Percentiles rank a stretch among this genome's conserved stretches.
Evolutionary conservation across 1,284 basidiomycete genomes (phyloP).

Genomic region (Amylostereum chailletii): DNA sequence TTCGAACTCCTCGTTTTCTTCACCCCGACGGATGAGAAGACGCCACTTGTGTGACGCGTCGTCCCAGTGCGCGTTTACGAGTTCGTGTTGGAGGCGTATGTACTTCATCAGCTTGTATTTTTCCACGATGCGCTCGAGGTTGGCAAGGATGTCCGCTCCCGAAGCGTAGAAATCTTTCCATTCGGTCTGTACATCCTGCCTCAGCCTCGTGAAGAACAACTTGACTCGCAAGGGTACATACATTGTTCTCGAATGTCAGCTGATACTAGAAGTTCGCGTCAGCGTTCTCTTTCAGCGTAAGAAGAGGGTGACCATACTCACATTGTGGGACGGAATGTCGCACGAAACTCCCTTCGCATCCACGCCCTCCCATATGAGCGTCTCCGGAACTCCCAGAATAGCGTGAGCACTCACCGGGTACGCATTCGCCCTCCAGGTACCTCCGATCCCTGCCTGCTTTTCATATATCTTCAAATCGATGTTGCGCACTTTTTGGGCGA

Average conservation of each 20-base stretch:
- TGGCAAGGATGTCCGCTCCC: constrained; percentile 40
- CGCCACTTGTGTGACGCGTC: constrained; percentile 41
- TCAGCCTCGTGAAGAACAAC: neutral
- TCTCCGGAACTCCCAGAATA: neutral
- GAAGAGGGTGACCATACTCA: constrained; percentile 15
- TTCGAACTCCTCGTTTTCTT: constrained; percentile 28
- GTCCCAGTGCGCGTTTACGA: constrained; percentile 36
- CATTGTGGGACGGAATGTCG: constrained; percentile 41
- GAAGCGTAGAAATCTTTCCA: constrained; percentile 49
- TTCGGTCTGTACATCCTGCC: constrained; percentile 24
- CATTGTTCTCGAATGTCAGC: constrained; percentile 42
- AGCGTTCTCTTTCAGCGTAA: neutral
- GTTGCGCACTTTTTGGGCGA: constrained; percentile 40
- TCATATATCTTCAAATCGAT: constrained; percentile 45
- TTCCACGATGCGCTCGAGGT: constrained; percentile 39
- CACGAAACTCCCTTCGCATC: constrained; percentile 32
- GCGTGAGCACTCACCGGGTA: constrained; percentile 21
- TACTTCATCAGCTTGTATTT: constrained; percentile 41
- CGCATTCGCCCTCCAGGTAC: constrained; percentile 35
- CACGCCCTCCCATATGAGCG: constrained; percentile 10
- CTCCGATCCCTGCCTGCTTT: constrained; percentile 41
- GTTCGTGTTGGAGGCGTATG: constrained; percentile 40
- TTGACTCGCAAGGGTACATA: constrained; percentile 12
- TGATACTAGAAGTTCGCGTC: constrained; percentile 32
- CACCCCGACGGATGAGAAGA: constrained; percentile 28